Percentiles rank a stretch among this genome's conserved stretches.
phyloP scores from a whole-genome alignment of 2,329 filamentous ascomycete species.

The Colletotrichum tropicicola region DNA sequence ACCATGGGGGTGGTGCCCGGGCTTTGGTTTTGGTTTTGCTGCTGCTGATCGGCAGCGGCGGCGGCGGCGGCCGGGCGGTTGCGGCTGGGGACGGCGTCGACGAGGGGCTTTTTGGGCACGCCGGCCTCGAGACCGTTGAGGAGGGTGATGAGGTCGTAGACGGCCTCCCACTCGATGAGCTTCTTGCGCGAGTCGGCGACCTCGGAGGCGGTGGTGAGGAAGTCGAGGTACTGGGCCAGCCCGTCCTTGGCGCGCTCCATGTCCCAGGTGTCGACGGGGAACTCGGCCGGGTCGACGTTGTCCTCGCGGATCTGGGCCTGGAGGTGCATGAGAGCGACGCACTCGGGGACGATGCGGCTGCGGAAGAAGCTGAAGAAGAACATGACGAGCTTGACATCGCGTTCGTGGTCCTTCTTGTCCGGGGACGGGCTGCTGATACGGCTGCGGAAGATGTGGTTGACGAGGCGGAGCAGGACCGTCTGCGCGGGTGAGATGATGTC shows the following conservation, averaged over 20 bases:
- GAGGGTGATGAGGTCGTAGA: conserved; percentile 87
- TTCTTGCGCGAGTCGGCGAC: conserved; percentile 84
- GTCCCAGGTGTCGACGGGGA: conserved; percentile 95
- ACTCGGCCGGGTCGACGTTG: conserved; percentile 81
- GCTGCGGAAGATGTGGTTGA: conserved; percentile 86
- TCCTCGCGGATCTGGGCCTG: conserved; percentile 89
- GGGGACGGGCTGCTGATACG: conserved; percentile 52
- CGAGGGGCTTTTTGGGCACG: conserved; percentile 83
- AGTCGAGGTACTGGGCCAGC: conserved; percentile 92
- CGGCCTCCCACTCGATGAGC: conserved; percentile 90
- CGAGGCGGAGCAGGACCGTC: conserved; percentile 88
- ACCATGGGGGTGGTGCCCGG: conserved; percentile 52
- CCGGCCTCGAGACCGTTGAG: conserved; percentile 88
- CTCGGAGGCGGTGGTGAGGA: conserved; percentile 89
- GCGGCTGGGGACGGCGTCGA: conserved; percentile 44
- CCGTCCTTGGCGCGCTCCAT: conserved; percentile 98
- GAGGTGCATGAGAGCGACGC: conserved; percentile 91
- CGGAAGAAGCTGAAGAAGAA: conserved; percentile 95
- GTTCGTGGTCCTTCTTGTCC: conserved; percentile 62
- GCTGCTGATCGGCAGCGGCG: too few species aligned
- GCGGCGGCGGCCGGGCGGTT: conserved; percentile 35
- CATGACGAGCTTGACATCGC: conserved; percentile 74
- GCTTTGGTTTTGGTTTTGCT: conserved; percentile 35
- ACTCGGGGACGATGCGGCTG: conserved; percentile 91
- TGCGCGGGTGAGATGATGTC: conserved; percentile 97